Conservation (phyloP, 78 protist species). For the Creolimax fragrantissima region DNA sequence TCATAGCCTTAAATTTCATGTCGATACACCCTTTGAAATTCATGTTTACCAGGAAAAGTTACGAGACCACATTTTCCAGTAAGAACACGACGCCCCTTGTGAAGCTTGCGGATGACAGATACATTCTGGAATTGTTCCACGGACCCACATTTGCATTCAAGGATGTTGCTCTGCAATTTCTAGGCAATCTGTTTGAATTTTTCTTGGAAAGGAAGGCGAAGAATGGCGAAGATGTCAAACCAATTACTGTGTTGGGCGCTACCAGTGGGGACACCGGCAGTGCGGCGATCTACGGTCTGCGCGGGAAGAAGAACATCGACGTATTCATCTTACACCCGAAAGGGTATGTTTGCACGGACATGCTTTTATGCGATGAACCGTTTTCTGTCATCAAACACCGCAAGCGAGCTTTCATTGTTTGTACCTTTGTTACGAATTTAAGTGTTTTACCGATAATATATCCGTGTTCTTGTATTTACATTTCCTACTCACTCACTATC, state of each 20-base stretch:
- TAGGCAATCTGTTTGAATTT: conserved; percentile 53
- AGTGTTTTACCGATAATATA: background rate
- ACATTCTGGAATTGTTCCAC: conserved; percentile 58
- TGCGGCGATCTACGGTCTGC: conserved; percentile 58
- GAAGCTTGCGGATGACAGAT: background rate
- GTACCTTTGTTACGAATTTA: background rate
- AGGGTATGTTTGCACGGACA: conserved; percentile 19
- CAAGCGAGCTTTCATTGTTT: background rate
- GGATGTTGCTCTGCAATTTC: conserved; percentile 72
- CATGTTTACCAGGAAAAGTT: conserved; percentile 1
- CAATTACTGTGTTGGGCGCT: conserved; percentile 61
- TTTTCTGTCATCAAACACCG: background rate
- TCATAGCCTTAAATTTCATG: no score
- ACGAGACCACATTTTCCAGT: background rate
- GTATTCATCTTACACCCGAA: conserved; percentile 59
- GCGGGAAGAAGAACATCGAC: conserved; percentile 37
- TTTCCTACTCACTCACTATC: background rate
- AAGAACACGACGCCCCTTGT: background rate
- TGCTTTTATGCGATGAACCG: background rate
- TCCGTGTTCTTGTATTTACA: background rate
- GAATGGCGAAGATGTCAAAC: background rate
- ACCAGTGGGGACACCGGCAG: conserved; percentile 77
- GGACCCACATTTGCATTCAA: conserved; percentile 74
- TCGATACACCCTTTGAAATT: no score
- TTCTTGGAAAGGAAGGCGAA: background rate